Conservation (phyloP, 1,284 basidiomycete species). For the Schizophyllum commune region DNA sequence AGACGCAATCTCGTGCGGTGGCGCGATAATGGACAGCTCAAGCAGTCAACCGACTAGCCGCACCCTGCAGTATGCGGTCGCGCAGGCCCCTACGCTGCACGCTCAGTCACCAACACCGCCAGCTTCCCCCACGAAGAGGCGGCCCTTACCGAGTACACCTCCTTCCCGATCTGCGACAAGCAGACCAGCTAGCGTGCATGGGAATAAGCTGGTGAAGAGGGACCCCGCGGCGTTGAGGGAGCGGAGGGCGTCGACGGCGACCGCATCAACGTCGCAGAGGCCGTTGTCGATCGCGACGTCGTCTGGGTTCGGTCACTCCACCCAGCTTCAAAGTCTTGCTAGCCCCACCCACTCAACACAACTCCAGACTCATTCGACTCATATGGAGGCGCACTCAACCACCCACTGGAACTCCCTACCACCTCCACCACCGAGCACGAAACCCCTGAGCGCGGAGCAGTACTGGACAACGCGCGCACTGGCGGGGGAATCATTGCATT, state of each 20-base stretch:
- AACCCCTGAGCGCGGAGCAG: neutral
- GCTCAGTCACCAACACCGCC: too few relatives aligned
- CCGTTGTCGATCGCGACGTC: too few relatives aligned
- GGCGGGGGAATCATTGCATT: neutral
- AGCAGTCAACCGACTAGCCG: neutral
- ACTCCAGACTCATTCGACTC: too few relatives aligned
- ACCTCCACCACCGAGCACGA: neutral
- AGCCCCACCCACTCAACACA: too few relatives aligned
- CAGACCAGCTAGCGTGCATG: too few relatives aligned
- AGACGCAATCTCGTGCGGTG: too few relatives aligned
- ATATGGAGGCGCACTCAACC: neutral
- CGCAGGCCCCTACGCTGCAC: neutral
- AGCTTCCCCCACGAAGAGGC: neutral
- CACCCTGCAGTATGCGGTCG: neutral
- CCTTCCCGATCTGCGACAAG: neutral
- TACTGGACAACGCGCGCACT: neutral
- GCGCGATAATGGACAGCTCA: neutral
- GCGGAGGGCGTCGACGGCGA: neutral
- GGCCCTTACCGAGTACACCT: neutral
- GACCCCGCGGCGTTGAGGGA: neutral
- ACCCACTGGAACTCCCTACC: neutral
- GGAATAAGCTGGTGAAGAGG: neutral
- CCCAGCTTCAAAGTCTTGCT: neutral
- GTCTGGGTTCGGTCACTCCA: neutral
- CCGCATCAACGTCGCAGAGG: too few relatives aligned